Evolutionary conservation across 2,329 filamentous ascomycete genomes (phyloP).

Genomic region (Trichoderma citrinoviride): DNA sequence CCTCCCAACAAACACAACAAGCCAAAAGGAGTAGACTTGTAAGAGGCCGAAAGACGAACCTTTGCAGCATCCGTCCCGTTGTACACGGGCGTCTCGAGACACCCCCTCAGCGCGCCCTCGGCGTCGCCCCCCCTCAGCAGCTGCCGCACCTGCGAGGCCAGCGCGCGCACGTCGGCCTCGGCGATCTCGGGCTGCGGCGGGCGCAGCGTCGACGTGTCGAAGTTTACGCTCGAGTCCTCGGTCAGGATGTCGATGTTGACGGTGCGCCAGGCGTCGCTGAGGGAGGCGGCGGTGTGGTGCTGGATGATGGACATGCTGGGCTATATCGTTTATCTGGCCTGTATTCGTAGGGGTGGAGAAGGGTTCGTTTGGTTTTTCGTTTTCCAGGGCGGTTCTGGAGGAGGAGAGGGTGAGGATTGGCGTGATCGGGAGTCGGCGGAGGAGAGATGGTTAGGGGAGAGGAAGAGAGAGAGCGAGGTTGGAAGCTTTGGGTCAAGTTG

Average conservation of each 20-base stretch:
- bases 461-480: too few relatives aligned
- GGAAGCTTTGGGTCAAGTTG: too few relatives aligned
- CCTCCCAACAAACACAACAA: background rate
- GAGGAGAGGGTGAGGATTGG: too few relatives aligned
- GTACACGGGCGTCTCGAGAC: constrained; percentile 82
- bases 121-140: constrained; percentile 81
- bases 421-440: too few relatives aligned
- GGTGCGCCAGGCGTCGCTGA: constrained; percentile 72
- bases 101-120: constrained; percentile 80
- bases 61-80: constrained; percentile 57
- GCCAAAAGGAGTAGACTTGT: background rate
- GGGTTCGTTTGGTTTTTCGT: background rate
- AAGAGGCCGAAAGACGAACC: constrained; percentile 37
- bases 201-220: constrained; percentile 80
- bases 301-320: constrained; percentile 63
- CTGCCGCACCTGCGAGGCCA: constrained; percentile 81
- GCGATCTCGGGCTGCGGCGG: constrained; percentile 71
- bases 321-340: too few relatives aligned
- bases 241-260: constrained; percentile 93
- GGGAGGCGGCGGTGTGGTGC: constrained; percentile 58
- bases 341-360: too few relatives aligned
- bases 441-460: too few relatives aligned
- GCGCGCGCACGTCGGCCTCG: constrained; percentile 73
- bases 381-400: too few relatives aligned
- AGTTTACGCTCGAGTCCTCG: constrained; percentile 87